Conservation (phyloP, 106 monocot genomes). For the Hemerocallis citrina region DNA sequence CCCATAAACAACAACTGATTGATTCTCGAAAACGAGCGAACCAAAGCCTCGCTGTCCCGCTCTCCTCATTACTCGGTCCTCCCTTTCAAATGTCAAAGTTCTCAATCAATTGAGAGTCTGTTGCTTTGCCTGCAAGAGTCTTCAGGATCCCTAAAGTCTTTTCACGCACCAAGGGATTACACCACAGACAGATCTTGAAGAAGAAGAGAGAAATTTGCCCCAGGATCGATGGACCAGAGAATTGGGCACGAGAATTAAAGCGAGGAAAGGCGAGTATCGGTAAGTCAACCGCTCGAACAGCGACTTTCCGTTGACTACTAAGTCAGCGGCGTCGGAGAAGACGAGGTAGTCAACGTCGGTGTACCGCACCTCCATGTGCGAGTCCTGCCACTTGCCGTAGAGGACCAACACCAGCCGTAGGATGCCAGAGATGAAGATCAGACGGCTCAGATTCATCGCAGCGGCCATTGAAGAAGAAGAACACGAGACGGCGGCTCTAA, state of each 20-base stretch:
- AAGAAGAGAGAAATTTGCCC: conserved; percentile 68
- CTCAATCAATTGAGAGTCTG: no score
- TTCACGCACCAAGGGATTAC: no score
- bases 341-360: conserved; percentile 86
- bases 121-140: no score
- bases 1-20: no score
- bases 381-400: conserved; percentile 87
- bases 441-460: conserved; percentile 21
- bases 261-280: conserved; percentile 69
- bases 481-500: no score
- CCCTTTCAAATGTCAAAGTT: no score
- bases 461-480: no score
- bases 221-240: conserved; percentile 38
- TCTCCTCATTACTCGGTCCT: no score
- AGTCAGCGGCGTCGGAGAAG: conserved; percentile 78
- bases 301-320: conserved; percentile 43
- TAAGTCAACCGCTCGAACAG: conserved; percentile 77
- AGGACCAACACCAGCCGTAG: conserved; percentile 42
- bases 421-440: conserved; percentile 40
- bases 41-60: no score
- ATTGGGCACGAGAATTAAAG: conserved; percentile 57
- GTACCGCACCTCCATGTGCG: conserved; percentile 84
- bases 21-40: no score
- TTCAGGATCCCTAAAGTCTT: no score
- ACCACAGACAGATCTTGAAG: no score